phyloP scores from a whole-genome alignment of 257 asterid species.

The Nicotiana attenuata region DNA sequence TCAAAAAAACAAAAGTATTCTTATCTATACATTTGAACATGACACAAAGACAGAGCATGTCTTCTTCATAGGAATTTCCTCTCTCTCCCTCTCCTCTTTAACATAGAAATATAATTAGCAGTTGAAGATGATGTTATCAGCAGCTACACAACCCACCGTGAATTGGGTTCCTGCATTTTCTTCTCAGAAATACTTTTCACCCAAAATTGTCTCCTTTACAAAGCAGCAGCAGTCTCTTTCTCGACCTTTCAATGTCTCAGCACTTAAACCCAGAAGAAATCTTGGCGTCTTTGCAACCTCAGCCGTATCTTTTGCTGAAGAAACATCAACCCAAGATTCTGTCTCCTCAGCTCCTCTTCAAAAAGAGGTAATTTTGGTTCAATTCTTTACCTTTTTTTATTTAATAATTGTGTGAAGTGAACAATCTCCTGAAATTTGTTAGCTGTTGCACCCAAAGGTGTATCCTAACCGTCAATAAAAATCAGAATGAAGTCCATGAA shows the following conservation, averaged over 20 bases:
- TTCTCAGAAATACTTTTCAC: not conserved
- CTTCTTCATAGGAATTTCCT: not conserved
- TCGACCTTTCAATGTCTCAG: slow-evolving; percentile 2
- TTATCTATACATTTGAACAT: not conserved
- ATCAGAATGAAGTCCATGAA: too few species aligned
- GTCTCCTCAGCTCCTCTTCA: slow-evolving; percentile 21
- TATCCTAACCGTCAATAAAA: too few species aligned
- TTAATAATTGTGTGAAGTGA: not conserved
- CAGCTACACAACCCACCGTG: not conserved
- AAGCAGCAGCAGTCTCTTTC: not conserved
- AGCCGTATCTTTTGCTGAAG: not conserved
- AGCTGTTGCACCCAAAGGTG: too few species aligned
- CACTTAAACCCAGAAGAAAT: slow-evolving; percentile 5
- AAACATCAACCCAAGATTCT: slow-evolving; percentile 11
- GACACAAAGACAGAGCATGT: not conserved
- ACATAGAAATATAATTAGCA: not conserved
- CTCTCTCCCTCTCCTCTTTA: not conserved
- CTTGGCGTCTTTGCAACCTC: slow-evolving; percentile 17
- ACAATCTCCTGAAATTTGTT: too few species aligned
- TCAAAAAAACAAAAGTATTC: not conserved
- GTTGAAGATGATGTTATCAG: slow-evolving; percentile 17
- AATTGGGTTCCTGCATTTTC: slow-evolving; percentile 9
- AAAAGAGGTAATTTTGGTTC: slow-evolving; percentile 19
- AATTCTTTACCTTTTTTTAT: not conserved
- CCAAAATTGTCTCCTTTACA: slow-evolving; percentile 1